A percentile compares a stretch with the other conserved stretches of the same genome.
Evolutionary conservation across 2,329 filamentous ascomycete species (phyloP).

Genomic region (Microascus cirrosus): DNA sequence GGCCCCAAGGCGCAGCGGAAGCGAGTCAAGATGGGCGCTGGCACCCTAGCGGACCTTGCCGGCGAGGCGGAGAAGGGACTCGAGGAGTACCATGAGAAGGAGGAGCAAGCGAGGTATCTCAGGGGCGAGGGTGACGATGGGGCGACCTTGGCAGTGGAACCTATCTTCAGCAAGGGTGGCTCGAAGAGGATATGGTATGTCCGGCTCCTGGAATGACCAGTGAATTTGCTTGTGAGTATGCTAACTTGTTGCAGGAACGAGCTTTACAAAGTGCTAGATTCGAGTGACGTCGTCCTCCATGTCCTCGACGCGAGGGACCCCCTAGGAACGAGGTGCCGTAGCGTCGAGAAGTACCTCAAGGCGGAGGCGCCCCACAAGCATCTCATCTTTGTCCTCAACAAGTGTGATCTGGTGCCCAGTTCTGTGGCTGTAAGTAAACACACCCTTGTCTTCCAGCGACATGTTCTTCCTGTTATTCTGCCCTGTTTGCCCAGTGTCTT

Average conservation of each 20-base stretch:
- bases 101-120: conserved; percentile 67
- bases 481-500: conserved; percentile 50
- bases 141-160: conserved; percentile 59
- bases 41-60: conserved; percentile 71
- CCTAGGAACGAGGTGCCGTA: conserved; percentile 74
- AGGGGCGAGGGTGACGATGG: conserved; percentile 52
- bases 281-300: conserved; percentile 78
- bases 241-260: conserved; percentile 47
- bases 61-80: conserved; percentile 71
- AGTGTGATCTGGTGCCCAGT: conserved; percentile 75
- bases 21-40: conserved; percentile 77
- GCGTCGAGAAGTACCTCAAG: conserved; percentile 74
- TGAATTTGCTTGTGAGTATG: not conserved
- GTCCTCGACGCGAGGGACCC: conserved; percentile 85
- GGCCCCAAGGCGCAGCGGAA: conserved; percentile 91
- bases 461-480: conserved; percentile 7
- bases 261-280: conserved; percentile 83
- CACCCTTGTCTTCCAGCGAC: conserved; percentile 2
- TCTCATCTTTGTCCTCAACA: conserved; percentile 39
- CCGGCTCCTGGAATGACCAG: not conserved
- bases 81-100: conserved; percentile 67
- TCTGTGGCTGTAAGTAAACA: conserved; percentile 79
- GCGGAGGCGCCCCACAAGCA: conserved; percentile 96
- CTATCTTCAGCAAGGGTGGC: conserved; percentile 90
- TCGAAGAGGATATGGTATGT: conserved; percentile 75